Conservation (phyloP, 106 monocot genomes). For the Allium sativum region DNA sequence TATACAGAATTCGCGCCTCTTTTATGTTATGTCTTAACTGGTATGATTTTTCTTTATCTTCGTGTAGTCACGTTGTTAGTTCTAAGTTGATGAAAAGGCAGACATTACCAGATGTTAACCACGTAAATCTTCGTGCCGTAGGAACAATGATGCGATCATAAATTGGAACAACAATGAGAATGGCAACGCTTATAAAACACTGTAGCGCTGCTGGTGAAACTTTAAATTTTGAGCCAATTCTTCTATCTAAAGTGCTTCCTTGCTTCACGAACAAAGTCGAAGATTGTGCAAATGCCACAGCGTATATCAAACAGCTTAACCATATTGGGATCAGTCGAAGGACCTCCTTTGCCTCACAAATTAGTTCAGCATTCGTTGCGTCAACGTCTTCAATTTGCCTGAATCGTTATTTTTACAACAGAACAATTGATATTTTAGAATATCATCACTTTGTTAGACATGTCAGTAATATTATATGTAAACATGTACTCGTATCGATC, state of each 20-base stretch:
- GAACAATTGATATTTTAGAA: not conserved
- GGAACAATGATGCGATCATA: conserved; percentile 40
- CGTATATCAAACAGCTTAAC: conserved; percentile 32
- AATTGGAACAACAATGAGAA: conserved; percentile 23
- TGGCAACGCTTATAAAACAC: conserved; percentile 28
- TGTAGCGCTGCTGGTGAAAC: conserved; percentile 42
- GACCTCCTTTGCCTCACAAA: conserved; percentile 16
- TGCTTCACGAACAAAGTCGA: conserved; percentile 47
- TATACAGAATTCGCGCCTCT: too few relatives aligned
- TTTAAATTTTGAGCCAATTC: conserved; percentile 21
- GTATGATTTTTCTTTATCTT: too few relatives aligned
- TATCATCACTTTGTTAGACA: not conserved
- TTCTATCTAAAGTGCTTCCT: conserved; percentile 38
- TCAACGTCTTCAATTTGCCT: not conserved
- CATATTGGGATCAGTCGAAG: conserved; percentile 33
- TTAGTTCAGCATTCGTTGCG: not conserved
- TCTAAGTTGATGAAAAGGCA: too few relatives aligned
- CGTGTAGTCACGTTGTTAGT: too few relatives aligned
- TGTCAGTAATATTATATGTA: not conserved
- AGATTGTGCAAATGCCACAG: conserved; percentile 33
- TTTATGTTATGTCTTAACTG: too few relatives aligned
- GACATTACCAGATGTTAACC: conserved; percentile 15
- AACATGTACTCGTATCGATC: too few relatives aligned
- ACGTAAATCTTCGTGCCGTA: conserved; percentile 13
- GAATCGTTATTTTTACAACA: not conserved